Evolutionary conservation across 2,329 filamentous ascomycete species (phyloP).

Genomic region (Rutstroemia sp.): DNA sequence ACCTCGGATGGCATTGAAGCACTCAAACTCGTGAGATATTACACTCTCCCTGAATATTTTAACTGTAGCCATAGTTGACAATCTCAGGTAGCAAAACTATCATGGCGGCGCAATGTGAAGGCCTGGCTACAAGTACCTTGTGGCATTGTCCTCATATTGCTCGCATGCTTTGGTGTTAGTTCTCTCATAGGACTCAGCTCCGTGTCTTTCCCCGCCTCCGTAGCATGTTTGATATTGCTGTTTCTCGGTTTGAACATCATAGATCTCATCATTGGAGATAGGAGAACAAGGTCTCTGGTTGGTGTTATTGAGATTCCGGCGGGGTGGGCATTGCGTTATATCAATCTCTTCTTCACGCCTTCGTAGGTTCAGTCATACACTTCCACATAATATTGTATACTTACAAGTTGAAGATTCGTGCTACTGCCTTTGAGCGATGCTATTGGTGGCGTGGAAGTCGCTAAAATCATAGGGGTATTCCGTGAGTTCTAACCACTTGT

Average conservation of each 20-base stretch:
- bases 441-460: conserved; percentile 46
- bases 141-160: conserved; percentile 32
- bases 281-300: conserved; percentile 41
- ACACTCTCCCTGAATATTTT: neutral
- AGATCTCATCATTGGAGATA: conserved; percentile 41
- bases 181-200: conserved; percentile 36
- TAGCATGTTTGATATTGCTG: conserved; percentile 49
- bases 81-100: conserved; percentile 21
- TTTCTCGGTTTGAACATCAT: conserved; percentile 42
- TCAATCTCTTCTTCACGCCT: conserved; percentile 14
- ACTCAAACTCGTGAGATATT: conserved; percentile 21
- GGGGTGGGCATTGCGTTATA: conserved; percentile 14
- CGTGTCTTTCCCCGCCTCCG: conserved; percentile 52
- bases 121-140: conserved; percentile 46
- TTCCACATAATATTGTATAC: neutral
- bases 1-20: conserved; percentile 22
- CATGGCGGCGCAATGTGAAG: conserved; percentile 27
- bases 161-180: conserved; percentile 36
- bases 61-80: conserved; percentile 11
- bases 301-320: conserved; percentile 43
- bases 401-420: conserved; percentile 37
- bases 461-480: conserved; percentile 53
- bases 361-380: neutral
- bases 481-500: conserved; percentile 32
- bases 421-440: conserved; percentile 48